Conservation (phyloP, 139 green algal species). For the Chlamydomonas eustigma region DNA sequence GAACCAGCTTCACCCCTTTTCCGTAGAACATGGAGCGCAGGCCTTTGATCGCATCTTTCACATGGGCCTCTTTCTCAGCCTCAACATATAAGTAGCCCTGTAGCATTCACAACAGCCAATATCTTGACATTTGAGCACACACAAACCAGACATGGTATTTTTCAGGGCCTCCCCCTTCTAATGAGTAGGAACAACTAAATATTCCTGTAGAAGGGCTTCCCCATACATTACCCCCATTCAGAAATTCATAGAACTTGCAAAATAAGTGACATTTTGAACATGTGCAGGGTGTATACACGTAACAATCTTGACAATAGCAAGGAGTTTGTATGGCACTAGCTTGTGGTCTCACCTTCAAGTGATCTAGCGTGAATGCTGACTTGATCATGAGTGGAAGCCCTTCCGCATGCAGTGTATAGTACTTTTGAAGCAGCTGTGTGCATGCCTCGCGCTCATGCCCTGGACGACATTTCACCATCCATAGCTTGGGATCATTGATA, state of each 20-base stretch:
- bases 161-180: too few species aligned
- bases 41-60: slow-evolving; percentile 79
- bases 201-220: too few species aligned
- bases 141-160: too few species aligned
- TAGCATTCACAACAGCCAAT: too few species aligned
- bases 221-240: too few species aligned
- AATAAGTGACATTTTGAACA: too few species aligned
- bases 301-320: too few species aligned
- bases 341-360: slow-evolving; percentile 70
- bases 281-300: neutral
- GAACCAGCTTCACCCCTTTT: slow-evolving; percentile 75
- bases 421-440: slow-evolving; percentile 90
- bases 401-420: slow-evolving; percentile 49
- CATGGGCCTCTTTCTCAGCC: slow-evolving; percentile 84
- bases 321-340: too few species aligned
- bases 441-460: slow-evolving; percentile 77
- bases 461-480: slow-evolving; percentile 72
- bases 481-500: slow-evolving; percentile 89
- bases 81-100: slow-evolving; percentile 95
- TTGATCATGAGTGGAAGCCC: slow-evolving; percentile 81
- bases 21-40: slow-evolving; percentile 71
- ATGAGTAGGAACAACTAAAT: too few species aligned
- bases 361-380: slow-evolving; percentile 82
- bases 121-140: too few species aligned
- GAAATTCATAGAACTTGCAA: too few species aligned